phyloP scores from a whole-genome alignment of 306 rosid species.

The Glycine latifolia region DNA sequence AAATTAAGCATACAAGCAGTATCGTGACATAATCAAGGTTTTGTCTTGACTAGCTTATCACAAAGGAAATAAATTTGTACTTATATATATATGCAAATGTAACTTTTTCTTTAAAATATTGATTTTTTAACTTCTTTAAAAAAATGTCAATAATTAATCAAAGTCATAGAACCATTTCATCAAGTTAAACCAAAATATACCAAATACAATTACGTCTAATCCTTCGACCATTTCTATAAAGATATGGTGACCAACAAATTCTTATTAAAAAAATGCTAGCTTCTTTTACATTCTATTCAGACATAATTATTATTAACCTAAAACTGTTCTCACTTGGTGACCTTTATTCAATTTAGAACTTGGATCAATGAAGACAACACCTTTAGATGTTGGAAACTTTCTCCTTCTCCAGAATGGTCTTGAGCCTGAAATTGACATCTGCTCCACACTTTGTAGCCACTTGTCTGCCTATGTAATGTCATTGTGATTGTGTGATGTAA shows the following conservation, averaged over 20 bases:
- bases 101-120: not conserved
- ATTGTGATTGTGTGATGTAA: not conserved
- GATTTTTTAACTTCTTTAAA: not conserved
- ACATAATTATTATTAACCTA: not conserved
- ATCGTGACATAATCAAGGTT: not conserved
- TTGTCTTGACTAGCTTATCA: not conserved
- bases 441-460: constrained; percentile 14
- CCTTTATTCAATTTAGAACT: not conserved
- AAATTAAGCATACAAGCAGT: not conserved
- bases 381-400: constrained; percentile 17
- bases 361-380: constrained; percentile 4
- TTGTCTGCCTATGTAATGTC: not conserved
- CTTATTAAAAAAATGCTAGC: not conserved
- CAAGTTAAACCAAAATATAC: not conserved
- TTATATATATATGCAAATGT: not conserved
- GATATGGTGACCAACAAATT: too few species aligned
- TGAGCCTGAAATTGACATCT: constrained; percentile 31
- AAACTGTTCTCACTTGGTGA: not conserved
- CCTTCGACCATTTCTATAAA: not conserved
- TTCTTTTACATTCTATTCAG: not conserved
- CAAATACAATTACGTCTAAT: not conserved
- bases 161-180: not conserved
- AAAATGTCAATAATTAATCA: not conserved
- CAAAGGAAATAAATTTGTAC: not conserved
- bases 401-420: constrained; percentile 11